Evolutionary conservation across 768 basidiomycete species (phyloP), one percentile per base, ranked within the genome.

Genomic region (Clathrus columnatus): DNA sequence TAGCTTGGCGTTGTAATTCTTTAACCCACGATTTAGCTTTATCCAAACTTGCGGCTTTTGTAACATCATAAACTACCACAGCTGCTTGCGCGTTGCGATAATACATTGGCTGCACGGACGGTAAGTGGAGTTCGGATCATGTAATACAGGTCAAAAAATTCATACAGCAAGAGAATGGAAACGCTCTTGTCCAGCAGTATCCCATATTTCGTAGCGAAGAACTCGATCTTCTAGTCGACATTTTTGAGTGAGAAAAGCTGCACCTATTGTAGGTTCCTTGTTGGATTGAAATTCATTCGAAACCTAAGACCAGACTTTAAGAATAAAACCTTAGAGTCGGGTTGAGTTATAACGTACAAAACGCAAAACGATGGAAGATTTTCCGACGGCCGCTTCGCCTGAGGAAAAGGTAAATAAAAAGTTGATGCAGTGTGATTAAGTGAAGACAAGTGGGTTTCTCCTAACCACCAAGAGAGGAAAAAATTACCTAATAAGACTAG

Each of bases 1-100:
- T 96, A 21, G 96, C 96, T 67, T 99, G 96, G 61, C 96, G 83
- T 68, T 99, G 96, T 21, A 99, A 79, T 71, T 99, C 96, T 74
- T 96, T 97, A 57, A 99, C 93, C 96, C 96, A 99, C 27, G 94
- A 92, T 75, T 98, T 97, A 53, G 96, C 96, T 70, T 98, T 98
- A 70, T 98, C 95, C 57, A 99, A 77, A 64, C 92, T 95, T 56
- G 87, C 80, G 45, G 91, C 88, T 71, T 97, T 96, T 49, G 95
- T 98, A 54, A 98, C 84, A 68, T 98, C 96, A 69, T 97, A 98
- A 18, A 98, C 95, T 7, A 99, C 96, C 42, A 98, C 93, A 28
- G 95, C 95, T 3, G 95, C 94, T 69, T 94, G 91, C 7, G 95
- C 92, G 65, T 98, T 97, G 65, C 96, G 89, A 70, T 96, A 97